Conservation (phyloP, 129 eudicot species). For the Flaveria robusta region DNA sequence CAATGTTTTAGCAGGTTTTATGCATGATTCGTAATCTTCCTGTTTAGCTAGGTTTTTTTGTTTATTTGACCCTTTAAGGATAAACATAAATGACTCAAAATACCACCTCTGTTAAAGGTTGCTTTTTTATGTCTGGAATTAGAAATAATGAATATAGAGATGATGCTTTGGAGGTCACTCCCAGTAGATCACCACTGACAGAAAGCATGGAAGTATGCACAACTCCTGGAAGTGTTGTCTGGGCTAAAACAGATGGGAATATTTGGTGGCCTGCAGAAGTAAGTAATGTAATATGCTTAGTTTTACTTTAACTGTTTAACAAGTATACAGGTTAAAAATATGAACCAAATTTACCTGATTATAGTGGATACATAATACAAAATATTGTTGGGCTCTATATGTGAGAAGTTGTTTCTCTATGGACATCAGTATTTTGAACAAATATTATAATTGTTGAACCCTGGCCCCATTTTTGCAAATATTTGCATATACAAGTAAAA, state of each 20-base stretch:
- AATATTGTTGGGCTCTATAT: background rate
- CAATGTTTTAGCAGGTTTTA: background rate
- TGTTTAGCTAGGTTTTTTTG: background rate
- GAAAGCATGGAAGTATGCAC: constrained; percentile 35
- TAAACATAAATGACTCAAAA: background rate
- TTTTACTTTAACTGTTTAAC: background rate
- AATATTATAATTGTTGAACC: background rate
- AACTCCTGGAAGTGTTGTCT: constrained; percentile 52
- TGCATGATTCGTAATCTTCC: background rate
- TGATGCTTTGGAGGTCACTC: constrained; percentile 34
- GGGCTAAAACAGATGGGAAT: constrained; percentile 38
- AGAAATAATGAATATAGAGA: constrained; percentile 35
- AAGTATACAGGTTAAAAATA: background rate
- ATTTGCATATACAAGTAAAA: background rate
- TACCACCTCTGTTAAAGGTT: background rate
- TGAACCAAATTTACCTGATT: background rate
- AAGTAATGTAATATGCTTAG: constrained; percentile 22
- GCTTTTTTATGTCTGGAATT: constrained; percentile 18
- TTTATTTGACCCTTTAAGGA: background rate
- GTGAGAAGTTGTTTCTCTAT: background rate
- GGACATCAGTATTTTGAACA: background rate
- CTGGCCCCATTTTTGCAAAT: background rate
- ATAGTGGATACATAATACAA: background rate
- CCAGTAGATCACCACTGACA: constrained; percentile 33
- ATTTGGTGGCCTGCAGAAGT: constrained; percentile 53